phyloP scores from a whole-genome alignment of 148 eudicot species.

The Polygonum aviculare region DNA sequence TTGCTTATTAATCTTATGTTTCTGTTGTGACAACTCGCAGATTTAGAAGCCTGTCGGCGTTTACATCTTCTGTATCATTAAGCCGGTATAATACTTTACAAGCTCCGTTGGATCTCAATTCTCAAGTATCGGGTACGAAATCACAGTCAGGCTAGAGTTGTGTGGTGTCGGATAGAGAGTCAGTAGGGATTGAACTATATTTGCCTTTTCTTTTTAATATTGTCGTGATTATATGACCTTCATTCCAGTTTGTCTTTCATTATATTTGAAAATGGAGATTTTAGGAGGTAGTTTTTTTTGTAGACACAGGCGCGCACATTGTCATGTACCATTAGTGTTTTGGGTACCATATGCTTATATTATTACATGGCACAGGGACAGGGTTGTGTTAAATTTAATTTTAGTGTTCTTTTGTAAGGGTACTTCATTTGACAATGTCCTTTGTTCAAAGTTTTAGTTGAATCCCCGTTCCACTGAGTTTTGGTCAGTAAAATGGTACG shows the following conservation, averaged over 20 bases:
- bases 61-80: constrained; percentile 4
- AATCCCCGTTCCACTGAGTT: too few relatives aligned
- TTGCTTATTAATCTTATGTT: neutral
- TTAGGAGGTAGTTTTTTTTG: neutral
- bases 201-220: neutral
- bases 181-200: neutral
- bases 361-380: neutral
- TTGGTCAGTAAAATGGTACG: too few relatives aligned
- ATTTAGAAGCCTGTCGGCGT: neutral
- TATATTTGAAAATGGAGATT: neutral
- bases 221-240: neutral
- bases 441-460: too few relatives aligned
- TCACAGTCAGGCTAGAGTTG: neutral
- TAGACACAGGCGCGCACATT: neutral
- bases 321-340: neutral
- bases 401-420: neutral
- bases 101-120: neutral
- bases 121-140: neutral
- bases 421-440: too few relatives aligned
- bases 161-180: neutral
- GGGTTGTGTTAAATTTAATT: neutral
- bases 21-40: neutral
- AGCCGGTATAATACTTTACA: neutral
- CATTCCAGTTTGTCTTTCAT: neutral
- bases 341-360: neutral